Conservation (phyloP, 805 yeast genomes). For the Cyberlindnera subsufficiens region DNA sequence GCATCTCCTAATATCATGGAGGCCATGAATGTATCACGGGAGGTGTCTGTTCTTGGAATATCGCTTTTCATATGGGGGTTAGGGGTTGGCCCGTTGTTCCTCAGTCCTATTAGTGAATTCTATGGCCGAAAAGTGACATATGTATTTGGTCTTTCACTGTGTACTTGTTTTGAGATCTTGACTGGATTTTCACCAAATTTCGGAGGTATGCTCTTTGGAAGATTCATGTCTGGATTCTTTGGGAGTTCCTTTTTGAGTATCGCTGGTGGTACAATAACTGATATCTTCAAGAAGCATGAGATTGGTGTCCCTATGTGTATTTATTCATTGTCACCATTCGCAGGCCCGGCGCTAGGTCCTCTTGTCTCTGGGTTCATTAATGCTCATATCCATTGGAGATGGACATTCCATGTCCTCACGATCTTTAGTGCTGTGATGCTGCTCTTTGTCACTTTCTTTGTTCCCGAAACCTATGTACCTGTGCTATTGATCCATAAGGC, state of each 20-base stretch:
- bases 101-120: constrained; percentile 65
- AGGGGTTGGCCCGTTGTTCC: constrained; percentile 59
- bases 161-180: constrained; percentile 52
- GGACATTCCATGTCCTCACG: constrained; percentile 63
- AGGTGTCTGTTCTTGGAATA: constrained; percentile 50
- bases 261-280: constrained; percentile 75
- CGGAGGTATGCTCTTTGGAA: constrained; percentile 56
- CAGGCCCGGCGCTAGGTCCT: constrained; percentile 72
- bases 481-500: constrained; percentile 48
- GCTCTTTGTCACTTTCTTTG: constrained; percentile 35
- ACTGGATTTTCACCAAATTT: constrained; percentile 54
- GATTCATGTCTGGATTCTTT: constrained; percentile 65
- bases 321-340: constrained; percentile 55
- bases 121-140: constrained; percentile 57
- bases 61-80: constrained; percentile 65
- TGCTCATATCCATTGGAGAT: constrained; percentile 49
- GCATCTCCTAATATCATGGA: constrained; percentile 46
- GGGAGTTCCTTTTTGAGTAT: constrained; percentile 73
- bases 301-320: constrained; percentile 68
- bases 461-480: constrained; percentile 64
- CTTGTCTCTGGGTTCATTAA: constrained; percentile 51
- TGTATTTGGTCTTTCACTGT: constrained; percentile 51
- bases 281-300: constrained; percentile 53
- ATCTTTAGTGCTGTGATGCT: constrained; percentile 58
- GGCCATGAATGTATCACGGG: constrained; percentile 46